Evolutionary conservation across 192 early-diverging fungal species (phyloP), one percentile per base, ranked within the genome.

Genomic region (Linnemannia hyalina): DNA sequence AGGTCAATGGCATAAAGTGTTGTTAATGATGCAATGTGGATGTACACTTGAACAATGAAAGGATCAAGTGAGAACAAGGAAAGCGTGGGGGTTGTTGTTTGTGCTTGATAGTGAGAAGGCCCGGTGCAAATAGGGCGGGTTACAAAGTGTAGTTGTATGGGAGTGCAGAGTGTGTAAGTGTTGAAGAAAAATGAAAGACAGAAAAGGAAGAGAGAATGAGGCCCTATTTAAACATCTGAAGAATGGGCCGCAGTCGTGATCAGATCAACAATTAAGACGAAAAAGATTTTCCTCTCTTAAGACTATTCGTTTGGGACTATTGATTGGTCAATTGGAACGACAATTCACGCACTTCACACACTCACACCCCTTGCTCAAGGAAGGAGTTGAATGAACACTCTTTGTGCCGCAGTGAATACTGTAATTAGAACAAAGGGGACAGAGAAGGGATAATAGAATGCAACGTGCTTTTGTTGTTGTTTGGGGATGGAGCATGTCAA

Each of bases 1-100:
- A 9, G 29, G 54, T 60, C 71, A 73, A 73, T 73, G 71, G 71
- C 71, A 73, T 73, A 73, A 41, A 73, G n/a, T 23, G 42, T 29
- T 20, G 35, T 47, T n/a, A 13, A 46, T 47, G 42, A 36, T 41
- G 38, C 26, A 23, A 73, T 9, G 18, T 46, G 10, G 26, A 6
- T 15, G 13, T 41, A 32, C 71, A 73, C 71, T 73, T 73, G 71
- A 29, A 29, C 41, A 23, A 46, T 26, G 20, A 6, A 46, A 10
- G n/a, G 22, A 32, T 46, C 71, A 73, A 73, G 71, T 46, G 71
- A 52, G 40, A 20, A 26, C 15, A 46, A 16, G 44, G 32, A 29
- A 40, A 26, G 70, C 5, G 42, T 7, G 20, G 26, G 29, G 23
- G 16, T 52, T 18, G 47, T 49, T 7, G 42, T 38, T n/a, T 20